These are phyloP conservation scores for Cyclotella atomus DNA, from an alignment of 108 stramenopile species.

Conservation along the genomic window DNA sequence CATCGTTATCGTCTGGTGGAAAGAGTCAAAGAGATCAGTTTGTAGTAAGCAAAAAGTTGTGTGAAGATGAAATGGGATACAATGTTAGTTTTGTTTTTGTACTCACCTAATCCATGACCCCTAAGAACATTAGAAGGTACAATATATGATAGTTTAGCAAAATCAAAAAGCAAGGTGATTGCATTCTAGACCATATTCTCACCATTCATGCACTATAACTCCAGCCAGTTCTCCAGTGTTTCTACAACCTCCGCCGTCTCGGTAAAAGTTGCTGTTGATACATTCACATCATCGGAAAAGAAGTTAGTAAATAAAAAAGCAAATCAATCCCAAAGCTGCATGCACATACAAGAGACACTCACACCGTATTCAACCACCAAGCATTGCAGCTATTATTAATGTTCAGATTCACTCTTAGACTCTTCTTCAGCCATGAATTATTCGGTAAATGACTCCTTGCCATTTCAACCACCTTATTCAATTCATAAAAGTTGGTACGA, in stretches of 20 bases:
- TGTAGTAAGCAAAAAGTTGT: too few relatives aligned
- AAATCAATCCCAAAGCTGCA: too few relatives aligned
- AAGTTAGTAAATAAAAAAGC: too few relatives aligned
- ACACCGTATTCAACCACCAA: background rate
- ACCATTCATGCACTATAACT: conserved; percentile 17
- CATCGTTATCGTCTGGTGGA: too few relatives aligned
- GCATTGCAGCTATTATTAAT: conserved; percentile 26
- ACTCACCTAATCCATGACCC: background rate
- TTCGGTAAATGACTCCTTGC: conserved; percentile 16
- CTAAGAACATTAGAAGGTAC: background rate
- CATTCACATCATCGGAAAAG: too few relatives aligned
- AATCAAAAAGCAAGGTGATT: background rate
- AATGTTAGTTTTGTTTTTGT: too few relatives aligned
- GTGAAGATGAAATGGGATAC: too few relatives aligned
- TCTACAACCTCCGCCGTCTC: conserved; percentile 18
- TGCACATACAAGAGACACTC: too few relatives aligned
- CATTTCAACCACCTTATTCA: conserved; percentile 22
- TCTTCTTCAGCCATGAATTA: conserved; percentile 11
- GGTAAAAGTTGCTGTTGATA: conserved; percentile 35
- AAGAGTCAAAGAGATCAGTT: too few relatives aligned
- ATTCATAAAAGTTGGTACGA: conserved; percentile 27
- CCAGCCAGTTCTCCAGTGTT: conserved; percentile 27
- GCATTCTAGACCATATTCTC: background rate
- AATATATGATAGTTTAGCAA: background rate
- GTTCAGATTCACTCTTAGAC: conserved; percentile 22